Conservation (phyloP, 2,329 filamentous ascomycete species). For the Eutypella sp. region DNA sequence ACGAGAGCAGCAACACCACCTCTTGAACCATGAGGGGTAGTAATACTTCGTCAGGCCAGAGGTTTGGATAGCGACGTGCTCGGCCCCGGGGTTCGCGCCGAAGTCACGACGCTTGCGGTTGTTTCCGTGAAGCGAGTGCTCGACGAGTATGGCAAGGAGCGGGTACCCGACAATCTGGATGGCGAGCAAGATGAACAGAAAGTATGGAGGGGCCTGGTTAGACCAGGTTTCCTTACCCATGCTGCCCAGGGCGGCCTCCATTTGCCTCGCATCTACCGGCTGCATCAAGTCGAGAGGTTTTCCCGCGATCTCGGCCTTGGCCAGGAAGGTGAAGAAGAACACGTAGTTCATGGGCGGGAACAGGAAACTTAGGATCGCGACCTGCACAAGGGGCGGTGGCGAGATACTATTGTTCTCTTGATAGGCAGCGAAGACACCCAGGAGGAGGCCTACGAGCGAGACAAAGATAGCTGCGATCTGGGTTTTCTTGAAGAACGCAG, state of each 20-base stretch:
- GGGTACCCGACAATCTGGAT: conserved; percentile 30
- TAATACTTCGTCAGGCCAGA: conserved; percentile 29
- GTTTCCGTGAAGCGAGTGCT: conserved; percentile 30
- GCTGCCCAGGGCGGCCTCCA: no score
- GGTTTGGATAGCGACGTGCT: conserved; percentile 15
- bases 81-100: conserved; percentile 10
- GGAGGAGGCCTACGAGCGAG: conserved; percentile 21
- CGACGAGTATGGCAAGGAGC: conserved; percentile 26
- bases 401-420: conserved; percentile 10
- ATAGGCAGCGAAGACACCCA: conserved; percentile 18
- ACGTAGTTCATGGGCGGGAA: conserved; percentile 30
- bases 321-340: conserved; percentile 24
- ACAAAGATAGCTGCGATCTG: conserved; percentile 27
- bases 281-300: conserved; percentile 13
- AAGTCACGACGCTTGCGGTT: conserved; percentile 25
- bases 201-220: conserved; percentile 16
- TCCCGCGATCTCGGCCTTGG: conserved; percentile 17
- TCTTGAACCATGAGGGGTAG: conserved; percentile 22
- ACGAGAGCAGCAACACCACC: conserved; percentile 24
- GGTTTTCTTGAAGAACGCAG: conserved; percentile 32
- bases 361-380: conserved; percentile 19
- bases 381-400: conserved; percentile 9
- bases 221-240: conserved; percentile 20
- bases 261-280: no score
- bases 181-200: conserved; percentile 27